Conservation (phyloP, 2,329 filamentous ascomycete species). For the Epicoccum sorghinum region DNA sequence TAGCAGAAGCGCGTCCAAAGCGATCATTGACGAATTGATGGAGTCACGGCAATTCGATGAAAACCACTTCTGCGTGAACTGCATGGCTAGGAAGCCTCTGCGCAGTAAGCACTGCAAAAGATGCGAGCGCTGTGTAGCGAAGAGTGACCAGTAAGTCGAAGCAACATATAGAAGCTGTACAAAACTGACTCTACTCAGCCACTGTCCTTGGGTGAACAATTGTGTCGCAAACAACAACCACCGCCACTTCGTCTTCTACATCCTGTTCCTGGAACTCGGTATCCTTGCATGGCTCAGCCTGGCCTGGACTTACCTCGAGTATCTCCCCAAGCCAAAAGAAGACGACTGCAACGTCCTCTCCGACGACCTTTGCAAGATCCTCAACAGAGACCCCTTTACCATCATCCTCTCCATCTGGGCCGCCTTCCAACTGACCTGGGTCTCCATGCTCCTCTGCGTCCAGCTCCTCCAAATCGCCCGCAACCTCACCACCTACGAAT, state of each 20-base stretch:
- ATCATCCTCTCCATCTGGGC: slow-evolving; percentile 81
- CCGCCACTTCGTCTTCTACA: slow-evolving; percentile 91
- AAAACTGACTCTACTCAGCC: slow-evolving; percentile 59
- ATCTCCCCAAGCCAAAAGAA: slow-evolving; percentile 58
- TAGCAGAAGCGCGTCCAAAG: slow-evolving; percentile 87
- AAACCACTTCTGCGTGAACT: slow-evolving; percentile 88
- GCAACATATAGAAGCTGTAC: not conserved
- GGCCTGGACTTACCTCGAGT: slow-evolving; percentile 72
- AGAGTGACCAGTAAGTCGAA: slow-evolving; percentile 86
- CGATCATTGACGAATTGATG: slow-evolving; percentile 85
- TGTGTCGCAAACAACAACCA: slow-evolving; percentile 96
- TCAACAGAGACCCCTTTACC: slow-evolving; percentile 84
- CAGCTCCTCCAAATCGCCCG: slow-evolving; percentile 91
- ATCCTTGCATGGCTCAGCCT: slow-evolving; percentile 75
- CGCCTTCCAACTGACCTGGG: slow-evolving; percentile 87
- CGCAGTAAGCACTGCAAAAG: slow-evolving; percentile 95
- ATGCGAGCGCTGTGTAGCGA: slow-evolving; percentile 90
- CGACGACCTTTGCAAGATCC: slow-evolving; percentile 73
- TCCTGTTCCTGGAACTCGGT: slow-evolving; percentile 77
- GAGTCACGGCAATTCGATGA: slow-evolving; percentile 90
- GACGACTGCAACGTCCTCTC: slow-evolving; percentile 75
- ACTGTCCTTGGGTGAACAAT: slow-evolving; percentile 98
- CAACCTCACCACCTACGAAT: slow-evolving; percentile 95
- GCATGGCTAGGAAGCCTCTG: slow-evolving; percentile 91
- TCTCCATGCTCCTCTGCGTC: slow-evolving; percentile 94